These are phyloP conservation scores for Solanum hybrid DNA, from an alignment of 305 asterid species.

Conservation along the genomic window DNA sequence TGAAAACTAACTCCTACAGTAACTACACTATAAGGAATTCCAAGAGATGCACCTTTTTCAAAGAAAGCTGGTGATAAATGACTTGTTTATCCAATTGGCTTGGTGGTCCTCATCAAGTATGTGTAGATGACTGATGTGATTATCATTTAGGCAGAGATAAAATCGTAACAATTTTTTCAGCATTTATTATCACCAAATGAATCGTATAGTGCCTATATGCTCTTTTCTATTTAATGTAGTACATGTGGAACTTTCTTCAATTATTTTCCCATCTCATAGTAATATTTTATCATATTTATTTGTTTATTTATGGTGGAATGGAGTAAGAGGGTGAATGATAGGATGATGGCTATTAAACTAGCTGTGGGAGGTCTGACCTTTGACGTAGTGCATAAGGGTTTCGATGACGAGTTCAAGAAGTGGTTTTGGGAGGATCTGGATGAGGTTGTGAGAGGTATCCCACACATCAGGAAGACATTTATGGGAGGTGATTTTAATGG, in stretches of 20 bases:
- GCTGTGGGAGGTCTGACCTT: neutral
- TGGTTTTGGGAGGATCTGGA: neutral
- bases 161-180: neutral
- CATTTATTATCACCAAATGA: conserved; percentile 13
- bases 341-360: neutral
- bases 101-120: neutral
- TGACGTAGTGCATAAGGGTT: neutral
- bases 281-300: neutral
- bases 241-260: neutral
- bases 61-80: neutral
- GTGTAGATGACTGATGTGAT: neutral
- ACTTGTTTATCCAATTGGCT: neutral
- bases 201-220: neutral
- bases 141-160: neutral
- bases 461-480: neutral
- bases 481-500: neutral
- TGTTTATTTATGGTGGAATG: neutral
- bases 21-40: neutral
- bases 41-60: neutral
- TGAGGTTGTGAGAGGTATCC: neutral
- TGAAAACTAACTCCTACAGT: neutral
- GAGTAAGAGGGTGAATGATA: neutral
- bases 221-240: conserved; percentile 1
- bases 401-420: neutral
- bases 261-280: neutral